Base-by-base conservation (phyloP, 2,329 filamentous ascomycete genomes). In the Trichoderma harzianum region DNA sequence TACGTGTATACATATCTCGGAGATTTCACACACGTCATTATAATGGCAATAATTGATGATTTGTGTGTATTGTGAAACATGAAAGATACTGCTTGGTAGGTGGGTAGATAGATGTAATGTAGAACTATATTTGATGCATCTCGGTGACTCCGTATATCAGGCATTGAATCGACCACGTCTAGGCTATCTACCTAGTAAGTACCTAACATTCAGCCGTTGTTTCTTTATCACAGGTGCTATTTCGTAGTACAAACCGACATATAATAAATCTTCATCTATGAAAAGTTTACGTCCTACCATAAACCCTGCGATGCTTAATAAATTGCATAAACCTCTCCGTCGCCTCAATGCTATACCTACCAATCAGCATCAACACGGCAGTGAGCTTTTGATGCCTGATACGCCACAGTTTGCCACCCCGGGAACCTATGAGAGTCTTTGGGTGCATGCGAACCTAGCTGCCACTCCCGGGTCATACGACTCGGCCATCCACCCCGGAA, bases 391-490 rank as follows among this genome's bases (percentile, higher is more conserved):
- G 53, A 61, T 47, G 55, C 34, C 36, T 21, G 66, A 55, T 24
- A 26, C 30, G 66, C 66, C 66, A 61, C 66, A 61, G 66, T 69
- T 69, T 69, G 66, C 66, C 66, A 69, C 66, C 28, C 10, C 34
- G n/a, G 18, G 28, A 61, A 39, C 66, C 65, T 24, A 32, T 53
- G 47, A 24, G 39, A 16, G 14, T 34, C n/a, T 24, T 43, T 8
- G 39, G 39, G 39, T 43, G 16, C 39, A n/a, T 43, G 39, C 39
- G 39, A 43, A 62, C 39, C 24, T 43, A 28, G 21, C 47, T 67
- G 32, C 47, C 64, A 67, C 64, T 39, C 47, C 47, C 64, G 64
- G 26, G 39, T 67, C 64, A 67, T 67, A 67, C 64, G 64, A 67
- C 30, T 24, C 53, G 51, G 12, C 47, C 21, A 24, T 67, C 51